Evolutionary conservation across 1,139 yeast species (phyloP).

Genomic region (Geotrichum restrictum): DNA sequence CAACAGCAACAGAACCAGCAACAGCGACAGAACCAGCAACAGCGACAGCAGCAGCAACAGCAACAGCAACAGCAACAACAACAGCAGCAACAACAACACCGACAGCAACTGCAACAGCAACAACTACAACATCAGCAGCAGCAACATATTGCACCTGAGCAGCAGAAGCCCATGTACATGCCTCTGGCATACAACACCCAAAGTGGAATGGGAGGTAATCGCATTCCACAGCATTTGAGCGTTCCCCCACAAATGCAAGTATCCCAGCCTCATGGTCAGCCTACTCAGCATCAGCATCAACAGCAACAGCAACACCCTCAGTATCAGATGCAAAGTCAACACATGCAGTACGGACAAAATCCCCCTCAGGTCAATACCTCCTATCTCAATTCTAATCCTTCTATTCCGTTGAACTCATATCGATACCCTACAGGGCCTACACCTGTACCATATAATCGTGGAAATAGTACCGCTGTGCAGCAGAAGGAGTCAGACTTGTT

Average conservation of each 20-base stretch:
- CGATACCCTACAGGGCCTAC: not conserved
- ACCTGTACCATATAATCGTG: not conserved
- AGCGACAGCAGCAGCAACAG: too few relatives aligned
- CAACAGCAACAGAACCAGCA: slow-evolving; percentile 22
- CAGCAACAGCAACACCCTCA: slow-evolving; percentile 16
- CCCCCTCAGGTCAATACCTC: not conserved
- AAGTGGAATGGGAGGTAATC: not conserved
- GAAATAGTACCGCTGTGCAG: not conserved
- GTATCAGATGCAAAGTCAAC: slow-evolving; percentile 9
- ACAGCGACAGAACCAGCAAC: slow-evolving; percentile 6
- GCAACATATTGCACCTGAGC: not conserved
- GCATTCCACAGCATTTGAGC: not conserved
- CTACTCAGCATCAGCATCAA: slow-evolving; percentile 15
- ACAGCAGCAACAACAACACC: slow-evolving; percentile 23
- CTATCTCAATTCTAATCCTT: not conserved
- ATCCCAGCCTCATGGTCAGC: not conserved
- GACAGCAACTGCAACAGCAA: slow-evolving; percentile 20
- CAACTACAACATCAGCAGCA: not conserved
- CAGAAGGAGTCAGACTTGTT: not conserved
- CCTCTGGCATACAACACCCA: not conserved
- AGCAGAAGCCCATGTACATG: not conserved
- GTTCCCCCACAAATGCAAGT: slow-evolving; percentile 2
- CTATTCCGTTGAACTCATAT: not conserved
- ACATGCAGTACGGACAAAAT: slow-evolving; percentile 5
- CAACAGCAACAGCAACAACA: too few relatives aligned